Conservation (phyloP, 2,329 filamentous ascomycete genomes). For the Colletotrichum sp. region DNA sequence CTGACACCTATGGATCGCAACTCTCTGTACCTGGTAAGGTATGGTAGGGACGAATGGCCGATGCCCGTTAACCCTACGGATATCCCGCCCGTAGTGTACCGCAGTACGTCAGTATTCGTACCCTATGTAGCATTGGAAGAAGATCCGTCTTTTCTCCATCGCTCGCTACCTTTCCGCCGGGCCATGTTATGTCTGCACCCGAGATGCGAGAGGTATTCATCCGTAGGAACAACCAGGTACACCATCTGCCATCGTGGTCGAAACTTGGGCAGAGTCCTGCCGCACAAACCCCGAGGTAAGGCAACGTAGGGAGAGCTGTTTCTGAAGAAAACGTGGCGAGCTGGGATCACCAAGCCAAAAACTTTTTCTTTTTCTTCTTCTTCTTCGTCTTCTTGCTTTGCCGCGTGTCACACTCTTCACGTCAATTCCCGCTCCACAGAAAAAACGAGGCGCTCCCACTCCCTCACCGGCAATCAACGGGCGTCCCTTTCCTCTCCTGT, state of each 20-base stretch:
- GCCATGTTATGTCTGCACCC: not conserved
- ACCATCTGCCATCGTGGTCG: not conserved
- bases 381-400: not conserved
- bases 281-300: not conserved
- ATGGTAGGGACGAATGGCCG: not conserved
- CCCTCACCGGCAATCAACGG: not conserved
- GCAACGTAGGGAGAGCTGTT: not conserved
- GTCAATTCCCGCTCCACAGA: not conserved
- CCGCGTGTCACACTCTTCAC: not conserved
- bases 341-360: not conserved
- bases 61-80: not conserved
- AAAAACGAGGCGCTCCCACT: not conserved
- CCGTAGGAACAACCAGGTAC: not conserved
- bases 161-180: not conserved
- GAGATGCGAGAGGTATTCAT: not conserved
- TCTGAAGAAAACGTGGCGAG: constrained; percentile 14
- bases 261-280: not conserved
- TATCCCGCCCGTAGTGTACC: not conserved
- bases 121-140: not conserved
- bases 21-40: not conserved
- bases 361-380: not conserved
- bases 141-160: not conserved
- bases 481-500: not conserved
- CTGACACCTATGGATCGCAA: not conserved
- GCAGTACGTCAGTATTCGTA: not conserved